Evolutionary conservation across 257 asterid species (phyloP).

Genomic region (Salvia splendens): DNA sequence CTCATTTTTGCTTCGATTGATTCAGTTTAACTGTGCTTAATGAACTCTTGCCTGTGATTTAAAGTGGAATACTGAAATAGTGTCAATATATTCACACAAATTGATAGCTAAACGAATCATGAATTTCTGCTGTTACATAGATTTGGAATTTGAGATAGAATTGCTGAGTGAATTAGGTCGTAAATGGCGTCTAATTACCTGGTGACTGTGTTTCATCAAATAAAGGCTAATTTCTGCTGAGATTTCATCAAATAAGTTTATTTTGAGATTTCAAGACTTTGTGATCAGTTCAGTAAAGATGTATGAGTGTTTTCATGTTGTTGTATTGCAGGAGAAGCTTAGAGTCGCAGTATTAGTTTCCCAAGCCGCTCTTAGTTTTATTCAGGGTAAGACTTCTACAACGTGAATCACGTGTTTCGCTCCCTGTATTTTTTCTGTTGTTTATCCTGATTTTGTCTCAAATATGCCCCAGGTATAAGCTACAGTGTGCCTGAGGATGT

Average conservation of each 20-base stretch:
- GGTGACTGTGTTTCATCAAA: background rate
- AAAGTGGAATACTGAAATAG: background rate
- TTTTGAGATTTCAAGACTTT: background rate
- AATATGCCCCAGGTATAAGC: slow-evolving; percentile 57
- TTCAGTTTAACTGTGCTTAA: background rate
- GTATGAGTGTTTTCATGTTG: slow-evolving; percentile 12
- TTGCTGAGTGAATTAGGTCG: background rate
- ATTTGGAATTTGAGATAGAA: slow-evolving; percentile 9
- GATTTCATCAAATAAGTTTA: background rate
- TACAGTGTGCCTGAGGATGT: slow-evolving; percentile 71
- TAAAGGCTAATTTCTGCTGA: slow-evolving; percentile 7
- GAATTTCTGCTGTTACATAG: background rate
- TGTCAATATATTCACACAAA: no score
- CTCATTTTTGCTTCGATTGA: background rate
- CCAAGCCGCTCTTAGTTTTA: slow-evolving; percentile 81
- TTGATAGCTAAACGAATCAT: slow-evolving; percentile 16
- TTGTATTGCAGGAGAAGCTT: slow-evolving; percentile 73
- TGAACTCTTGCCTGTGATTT: slow-evolving; percentile 9
- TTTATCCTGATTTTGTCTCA: slow-evolving; percentile 19
- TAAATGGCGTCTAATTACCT: background rate
- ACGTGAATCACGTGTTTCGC: background rate
- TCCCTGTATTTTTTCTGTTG: background rate
- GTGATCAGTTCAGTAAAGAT: slow-evolving; percentile 21
- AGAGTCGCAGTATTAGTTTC: slow-evolving; percentile 86
- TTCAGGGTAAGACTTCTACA: slow-evolving; percentile 55